These are phyloP conservation scores for Prunus persica DNA, from an alignment of 306 rosid species.

Conservation along the genomic window Prunus_persica_NCBIv2 NC_034014.1:2728501-2729000, in stretches of 20 bases:
- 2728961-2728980: background rate
- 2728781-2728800: constrained; percentile 93
- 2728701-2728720: constrained; percentile 95
- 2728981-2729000: background rate
- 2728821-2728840: constrained; percentile 83
- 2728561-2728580: background rate
- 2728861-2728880: constrained; percentile 21
- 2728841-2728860: constrained; percentile 99
- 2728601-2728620: background rate
- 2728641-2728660: constrained; percentile 29
- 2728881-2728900: background rate
- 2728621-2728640: background rate
- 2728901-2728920: background rate
- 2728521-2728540: background rate
- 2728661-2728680: constrained; percentile 99
- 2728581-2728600: background rate
- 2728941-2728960: background rate
- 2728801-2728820: constrained; percentile 84
- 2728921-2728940: background rate
- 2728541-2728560: background rate
- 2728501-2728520: background rate
- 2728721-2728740: constrained; percentile 95
- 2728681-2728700: constrained; percentile 99
- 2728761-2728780: constrained; percentile 96
- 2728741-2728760: constrained; percentile 99